Evolutionary conservation across 2,329 filamentous ascomycete species (phyloP).

Genomic region (Nothophoma quercina): DNA sequence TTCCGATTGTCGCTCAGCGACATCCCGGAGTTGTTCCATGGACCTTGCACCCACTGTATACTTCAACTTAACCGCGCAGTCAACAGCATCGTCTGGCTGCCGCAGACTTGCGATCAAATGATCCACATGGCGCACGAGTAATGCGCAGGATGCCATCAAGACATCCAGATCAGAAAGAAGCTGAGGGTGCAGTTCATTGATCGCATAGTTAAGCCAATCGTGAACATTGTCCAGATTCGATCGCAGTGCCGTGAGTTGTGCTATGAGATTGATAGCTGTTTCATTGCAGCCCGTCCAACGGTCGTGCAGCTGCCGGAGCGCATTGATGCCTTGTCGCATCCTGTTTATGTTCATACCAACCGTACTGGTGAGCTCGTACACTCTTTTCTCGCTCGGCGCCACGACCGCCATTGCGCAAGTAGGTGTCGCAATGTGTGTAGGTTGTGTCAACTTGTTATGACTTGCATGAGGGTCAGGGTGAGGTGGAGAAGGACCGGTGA

Average conservation of each 20-base stretch:
- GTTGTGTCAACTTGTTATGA: conserved; percentile 8
- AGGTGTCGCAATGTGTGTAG: conserved; percentile 5
- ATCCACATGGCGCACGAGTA: conserved; percentile 42
- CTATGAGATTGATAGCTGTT: conserved; percentile 47
- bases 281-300: conserved; percentile 41
- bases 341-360: conserved; percentile 41
- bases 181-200: conserved; percentile 46
- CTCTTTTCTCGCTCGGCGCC: conserved; percentile 39
- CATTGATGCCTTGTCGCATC: conserved; percentile 43
- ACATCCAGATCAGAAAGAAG: conserved; percentile 45
- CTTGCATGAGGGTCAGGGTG: conserved; percentile 10
- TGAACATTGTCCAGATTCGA: conserved; percentile 45
- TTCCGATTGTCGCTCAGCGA: conserved; percentile 45
- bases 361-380: conserved; percentile 37
- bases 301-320: conserved; percentile 46
- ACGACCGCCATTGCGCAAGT: conserved; percentile 33
- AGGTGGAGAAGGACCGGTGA: conserved; percentile 16
- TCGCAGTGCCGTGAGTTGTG: conserved; percentile 45
- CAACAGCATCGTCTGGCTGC: conserved; percentile 41
- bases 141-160: conserved; percentile 40
- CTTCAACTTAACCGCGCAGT: conserved; percentile 45
- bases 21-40: conserved; percentile 42
- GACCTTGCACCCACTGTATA: conserved; percentile 40
- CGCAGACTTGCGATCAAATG: conserved; percentile 33
- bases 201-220: conserved; percentile 45